These are phyloP conservation scores for Stentor coeruleus DNA, from an alignment of 73 alveolate species.

Conservation along the genomic window DNA sequence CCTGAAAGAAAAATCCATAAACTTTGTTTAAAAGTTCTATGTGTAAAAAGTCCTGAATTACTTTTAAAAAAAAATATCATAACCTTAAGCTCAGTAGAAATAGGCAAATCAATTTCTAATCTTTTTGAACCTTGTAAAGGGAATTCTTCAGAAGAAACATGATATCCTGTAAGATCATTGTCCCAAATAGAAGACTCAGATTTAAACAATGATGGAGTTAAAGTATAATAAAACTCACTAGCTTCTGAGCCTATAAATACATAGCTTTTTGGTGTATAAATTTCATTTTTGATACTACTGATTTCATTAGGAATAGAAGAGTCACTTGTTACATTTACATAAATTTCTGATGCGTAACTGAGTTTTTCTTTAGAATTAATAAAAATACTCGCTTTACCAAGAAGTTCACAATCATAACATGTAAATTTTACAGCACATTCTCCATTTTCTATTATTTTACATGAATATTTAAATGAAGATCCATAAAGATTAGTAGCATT, in stretches of 20 bases:
- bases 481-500: background rate
- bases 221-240: background rate
- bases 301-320: conserved; percentile 28
- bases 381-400: background rate
- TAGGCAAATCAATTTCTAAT: background rate
- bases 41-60: background rate
- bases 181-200: background rate
- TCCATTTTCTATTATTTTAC: background rate
- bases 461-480: background rate
- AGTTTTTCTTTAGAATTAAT: background rate
- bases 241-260: conserved; percentile 2
- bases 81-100: background rate
- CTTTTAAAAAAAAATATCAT: background rate
- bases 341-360: conserved; percentile 5
- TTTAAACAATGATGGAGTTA: conserved; percentile 9
- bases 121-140: background rate
- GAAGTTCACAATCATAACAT: background rate
- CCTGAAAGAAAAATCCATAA: background rate
- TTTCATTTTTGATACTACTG: background rate
- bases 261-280: background rate
- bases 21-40: background rate
- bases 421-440: background rate
- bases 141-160: background rate
- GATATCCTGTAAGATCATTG: background rate
- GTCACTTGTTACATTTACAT: background rate